These are phyloP conservation scores for Noccaea bulbosa DNA, from an alignment of 345 rosid genomes.

Conservation along the genomic window DNA sequence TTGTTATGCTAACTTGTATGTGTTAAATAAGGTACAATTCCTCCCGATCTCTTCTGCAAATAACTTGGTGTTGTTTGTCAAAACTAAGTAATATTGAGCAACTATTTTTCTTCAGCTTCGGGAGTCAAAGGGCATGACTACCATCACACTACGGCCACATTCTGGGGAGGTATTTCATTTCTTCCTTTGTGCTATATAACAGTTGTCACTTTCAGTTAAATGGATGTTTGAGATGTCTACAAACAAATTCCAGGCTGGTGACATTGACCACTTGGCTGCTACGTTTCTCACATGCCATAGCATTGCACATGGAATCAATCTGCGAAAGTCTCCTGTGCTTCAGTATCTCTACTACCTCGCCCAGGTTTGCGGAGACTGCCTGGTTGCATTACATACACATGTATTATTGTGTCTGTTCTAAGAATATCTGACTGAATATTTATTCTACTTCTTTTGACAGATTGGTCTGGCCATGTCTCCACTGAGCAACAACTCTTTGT, in stretches of 20 bases:
- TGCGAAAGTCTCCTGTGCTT: conserved; percentile 99
- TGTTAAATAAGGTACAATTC: conserved; percentile 79
- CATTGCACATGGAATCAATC: conserved; percentile 96
- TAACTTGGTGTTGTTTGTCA: conserved; percentile 4
- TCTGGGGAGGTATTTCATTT: conserved; percentile 80
- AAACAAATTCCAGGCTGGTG: conserved; percentile 81
- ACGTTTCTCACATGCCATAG: conserved; percentile 92
- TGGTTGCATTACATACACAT: not conserved
- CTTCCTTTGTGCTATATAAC: not conserved
- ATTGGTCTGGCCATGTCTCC: conserved; percentile 99
- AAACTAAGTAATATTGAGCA: conserved; percentile 19
- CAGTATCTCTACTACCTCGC: conserved; percentile 97
- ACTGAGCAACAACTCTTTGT: conserved; percentile 96
- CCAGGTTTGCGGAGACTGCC: conserved; percentile 57
- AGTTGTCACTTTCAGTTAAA: not conserved
- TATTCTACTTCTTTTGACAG: conserved; percentile 50
- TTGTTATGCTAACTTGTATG: conserved; percentile 94
- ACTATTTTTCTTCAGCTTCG: conserved; percentile 72
- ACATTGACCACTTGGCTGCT: conserved; percentile 98
- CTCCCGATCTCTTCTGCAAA: conserved; percentile 4
- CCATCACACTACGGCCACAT: conserved; percentile 93
- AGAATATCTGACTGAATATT: conserved; percentile 35
- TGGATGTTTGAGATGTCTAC: conserved; percentile 27
- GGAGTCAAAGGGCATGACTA: conserved; percentile 97
- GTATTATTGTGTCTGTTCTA: not conserved